Percentiles rank a stretch among this genome's conserved stretches.
Conservation (phyloP, 768 basidiomycete species). For the Pulveroboletus ravenelii region DNA sequence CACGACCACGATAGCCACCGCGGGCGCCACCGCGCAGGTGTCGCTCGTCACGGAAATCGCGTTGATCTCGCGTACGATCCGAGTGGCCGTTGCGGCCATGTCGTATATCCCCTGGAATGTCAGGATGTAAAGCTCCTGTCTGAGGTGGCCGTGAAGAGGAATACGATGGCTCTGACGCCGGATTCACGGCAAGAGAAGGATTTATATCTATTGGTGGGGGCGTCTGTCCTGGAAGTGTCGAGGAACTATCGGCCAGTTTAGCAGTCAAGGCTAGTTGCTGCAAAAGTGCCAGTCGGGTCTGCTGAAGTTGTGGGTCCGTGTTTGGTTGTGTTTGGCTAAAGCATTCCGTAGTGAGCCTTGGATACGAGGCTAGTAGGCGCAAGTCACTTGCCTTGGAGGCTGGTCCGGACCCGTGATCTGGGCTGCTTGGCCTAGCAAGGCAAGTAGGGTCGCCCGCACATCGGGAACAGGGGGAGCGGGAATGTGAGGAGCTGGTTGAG, state of each 20-base stretch:
- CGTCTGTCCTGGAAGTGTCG: slow-evolving; percentile 22
- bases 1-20: slow-evolving; percentile 57
- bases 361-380: background rate
- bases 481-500: slow-evolving; percentile 25
- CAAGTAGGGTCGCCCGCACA: slow-evolving; percentile 65
- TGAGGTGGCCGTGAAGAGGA: background rate
- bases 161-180: slow-evolving; percentile 22
- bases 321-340: slow-evolving; percentile 63
- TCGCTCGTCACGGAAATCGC: slow-evolving; percentile 51
- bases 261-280: slow-evolving; percentile 73
- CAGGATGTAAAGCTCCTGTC: slow-evolving; percentile 25
- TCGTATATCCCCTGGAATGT: slow-evolving; percentile 36
- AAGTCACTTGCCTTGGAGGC: slow-evolving; percentile 34
- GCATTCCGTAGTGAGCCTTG: slow-evolving; percentile 1
- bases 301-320: slow-evolving; percentile 42
- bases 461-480: slow-evolving; percentile 18
- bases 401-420: slow-evolving; percentile 36
- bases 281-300: slow-evolving; percentile 63
- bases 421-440: slow-evolving; percentile 65
- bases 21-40: slow-evolving; percentile 49
- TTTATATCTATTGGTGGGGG: slow-evolving; percentile 22
- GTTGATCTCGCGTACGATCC: slow-evolving; percentile 43
- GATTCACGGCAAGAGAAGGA: background rate
- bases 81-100: slow-evolving; percentile 25
- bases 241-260: slow-evolving; percentile 33